These are phyloP conservation scores for Xylariaceae sp. DNA, from an alignment of 2,329 filamentous ascomycete genomes.

Conservation along the genomic window DNA sequence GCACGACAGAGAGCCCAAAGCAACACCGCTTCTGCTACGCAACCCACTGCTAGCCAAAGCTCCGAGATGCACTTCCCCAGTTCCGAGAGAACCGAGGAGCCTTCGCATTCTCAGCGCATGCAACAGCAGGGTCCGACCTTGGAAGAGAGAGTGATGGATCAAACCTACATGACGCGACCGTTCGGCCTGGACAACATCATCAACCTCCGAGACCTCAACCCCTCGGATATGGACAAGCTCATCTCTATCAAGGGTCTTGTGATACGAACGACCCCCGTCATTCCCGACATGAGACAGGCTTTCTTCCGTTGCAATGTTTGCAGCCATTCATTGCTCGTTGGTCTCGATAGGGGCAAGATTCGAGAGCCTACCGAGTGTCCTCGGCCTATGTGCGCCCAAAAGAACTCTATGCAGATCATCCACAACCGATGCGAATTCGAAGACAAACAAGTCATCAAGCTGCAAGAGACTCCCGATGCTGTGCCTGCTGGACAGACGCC, in stretches of 20 bases:
- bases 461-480: constrained; percentile 94
- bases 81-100: constrained; percentile 63
- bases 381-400: constrained; percentile 70
- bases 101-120: constrained; percentile 38
- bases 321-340: constrained; percentile 83
- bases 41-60: constrained; percentile 55
- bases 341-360: constrained; percentile 93
- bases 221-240: constrained; percentile 91
- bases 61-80: constrained; percentile 74
- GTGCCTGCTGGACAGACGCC: constrained; percentile 95
- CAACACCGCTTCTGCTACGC: constrained; percentile 40
- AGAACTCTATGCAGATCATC: constrained; percentile 96
- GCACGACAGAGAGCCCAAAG: constrained; percentile 52
- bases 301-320: constrained; percentile 96
- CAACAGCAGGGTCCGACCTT: constrained; percentile 49
- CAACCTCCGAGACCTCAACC: constrained; percentile 91
- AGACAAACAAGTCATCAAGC: constrained; percentile 97
- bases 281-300: constrained; percentile 98
- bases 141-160: constrained; percentile 75
- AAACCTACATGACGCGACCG: constrained; percentile 78
- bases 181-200: constrained; percentile 82
- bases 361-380: constrained; percentile 89
- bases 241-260: constrained; percentile 93
- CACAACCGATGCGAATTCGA: constrained; percentile 94
- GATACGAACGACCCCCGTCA: constrained; percentile 91